Conservation (phyloP, 192 early-diverging fungal genomes). For the Podila epicladia region DNA sequence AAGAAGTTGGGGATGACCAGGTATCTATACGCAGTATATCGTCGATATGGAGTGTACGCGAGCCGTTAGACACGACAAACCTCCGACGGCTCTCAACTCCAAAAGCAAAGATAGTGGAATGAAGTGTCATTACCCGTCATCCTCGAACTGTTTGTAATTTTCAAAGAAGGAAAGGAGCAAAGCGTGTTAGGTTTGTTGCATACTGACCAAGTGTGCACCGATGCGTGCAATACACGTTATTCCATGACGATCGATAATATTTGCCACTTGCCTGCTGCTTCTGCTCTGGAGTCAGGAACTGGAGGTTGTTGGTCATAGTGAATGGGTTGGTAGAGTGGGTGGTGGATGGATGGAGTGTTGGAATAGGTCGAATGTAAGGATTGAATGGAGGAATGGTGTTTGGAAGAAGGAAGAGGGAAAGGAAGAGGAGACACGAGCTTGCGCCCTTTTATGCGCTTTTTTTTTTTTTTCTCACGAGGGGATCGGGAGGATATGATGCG, state of each 20-base stretch:
- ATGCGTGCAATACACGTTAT: too few species aligned
- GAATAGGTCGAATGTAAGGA: neutral
- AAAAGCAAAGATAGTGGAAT: too few species aligned
- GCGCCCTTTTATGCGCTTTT: neutral
- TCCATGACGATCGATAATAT: neutral
- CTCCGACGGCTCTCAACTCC: neutral
- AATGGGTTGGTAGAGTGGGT: too few species aligned
- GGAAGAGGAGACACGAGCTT: neutral
- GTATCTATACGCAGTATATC: slow-evolving; percentile 49
- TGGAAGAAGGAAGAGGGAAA: neutral
- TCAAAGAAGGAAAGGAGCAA: neutral
- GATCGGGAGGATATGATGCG: too few species aligned
- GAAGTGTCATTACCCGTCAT: slow-evolving; percentile 31
- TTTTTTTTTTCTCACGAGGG: neutral
- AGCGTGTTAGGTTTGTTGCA: neutral
- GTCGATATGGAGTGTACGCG: too few species aligned
- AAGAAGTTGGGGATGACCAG: slow-evolving; percentile 77
- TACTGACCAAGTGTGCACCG: too few species aligned
- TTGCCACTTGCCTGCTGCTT: slow-evolving; percentile 34
- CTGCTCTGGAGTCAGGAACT: slow-evolving; percentile 45
- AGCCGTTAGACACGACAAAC: too few species aligned
- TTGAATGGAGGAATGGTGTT: neutral
- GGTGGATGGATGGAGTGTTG: neutral
- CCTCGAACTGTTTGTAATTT: slow-evolving; percentile 33
- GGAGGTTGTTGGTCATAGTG: slow-evolving; percentile 21